Evolutionary conservation across 1,139 yeast genomes (phyloP), one percentile per base, ranked within the genome.

Genomic region (Saccharomyces hybrid): DNA sequence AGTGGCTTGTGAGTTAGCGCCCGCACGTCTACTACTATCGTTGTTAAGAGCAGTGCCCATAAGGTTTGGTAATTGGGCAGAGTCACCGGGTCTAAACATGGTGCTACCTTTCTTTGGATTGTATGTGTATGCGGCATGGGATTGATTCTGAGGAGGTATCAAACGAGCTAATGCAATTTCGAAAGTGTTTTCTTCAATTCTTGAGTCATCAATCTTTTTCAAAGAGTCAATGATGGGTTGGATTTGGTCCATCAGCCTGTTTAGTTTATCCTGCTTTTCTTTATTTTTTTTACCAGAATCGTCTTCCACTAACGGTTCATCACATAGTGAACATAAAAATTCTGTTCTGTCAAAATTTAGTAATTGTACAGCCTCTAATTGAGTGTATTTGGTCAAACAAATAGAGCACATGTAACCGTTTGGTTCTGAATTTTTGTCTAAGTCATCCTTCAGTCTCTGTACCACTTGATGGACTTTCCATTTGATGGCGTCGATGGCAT

Each of bases 381-480:
- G 90, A 9, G 91, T 79, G 63, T 86, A 91, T 67, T 87, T 83
- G 31, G 86, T 81, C 49, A 82, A 81, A 73, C 99, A 93, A 49
- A 86, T 75, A 2, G 96, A 93, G 70, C 99, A 93, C 52, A 88
- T 79, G 68, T 88, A 93, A 1, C 98, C 99, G 65, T 91, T 96
- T 1, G 98, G 96, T 61, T 89, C 93, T 24, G 93, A 86, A 64
- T 86, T 88, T 61, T 81, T 82, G 42, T 82, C 84, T 75, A 93
- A 80, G 66, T 90, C 96, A 60, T 86, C 88, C 68, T 88, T 88
- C 56, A 91, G 77, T 56, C 78, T 72, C 62, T 84, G 85, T 12
- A 89, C 98, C 47, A 95, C 79, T 48, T 88, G 81, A 68, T 93
- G 97, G 58, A 93, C 88, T 68, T 91, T 90, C 98, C 97, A 95